A percentile compares a stretch with the other conserved stretches of the same genome.
Evolutionary conservation across 768 basidiomycete genomes (phyloP).

Genomic region (Hygrocybe punicea): DNA sequence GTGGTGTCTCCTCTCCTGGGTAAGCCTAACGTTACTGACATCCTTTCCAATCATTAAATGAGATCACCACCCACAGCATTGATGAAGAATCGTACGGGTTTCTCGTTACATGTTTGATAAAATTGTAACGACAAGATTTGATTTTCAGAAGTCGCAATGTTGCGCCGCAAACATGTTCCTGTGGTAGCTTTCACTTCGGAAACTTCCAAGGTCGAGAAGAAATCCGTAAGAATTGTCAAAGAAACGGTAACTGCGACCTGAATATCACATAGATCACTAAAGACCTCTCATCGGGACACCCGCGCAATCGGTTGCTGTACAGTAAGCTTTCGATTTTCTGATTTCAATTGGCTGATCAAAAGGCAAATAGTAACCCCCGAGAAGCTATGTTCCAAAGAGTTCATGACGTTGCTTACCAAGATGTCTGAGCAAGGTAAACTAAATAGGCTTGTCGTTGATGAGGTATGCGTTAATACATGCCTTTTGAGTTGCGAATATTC

Average conservation of each 20-base stretch:
- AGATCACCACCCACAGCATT: conserved; percentile 47
- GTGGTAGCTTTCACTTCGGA: conserved; percentile 69
- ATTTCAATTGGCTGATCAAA: neutral
- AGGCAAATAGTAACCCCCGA: conserved; percentile 67
- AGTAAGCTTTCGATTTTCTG: conserved; percentile 41
- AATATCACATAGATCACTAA: conserved; percentile 47
- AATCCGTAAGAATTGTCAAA: conserved; percentile 39
- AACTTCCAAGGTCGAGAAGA: conserved; percentile 50
- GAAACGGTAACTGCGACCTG: neutral
- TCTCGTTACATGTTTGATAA: neutral
- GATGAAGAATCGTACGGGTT: conserved; percentile 71
- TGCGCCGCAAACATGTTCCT: conserved; percentile 51
- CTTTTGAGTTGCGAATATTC: neutral
- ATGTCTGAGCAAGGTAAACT: conserved; percentile 56
- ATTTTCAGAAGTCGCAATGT: conserved; percentile 56
- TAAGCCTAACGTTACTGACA: conserved; percentile 28
- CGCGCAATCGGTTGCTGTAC: conserved; percentile 63
- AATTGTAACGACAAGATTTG: neutral
- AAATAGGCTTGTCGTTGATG: conserved; percentile 76
- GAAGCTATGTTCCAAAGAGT: conserved; percentile 54
- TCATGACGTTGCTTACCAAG: conserved; percentile 47
- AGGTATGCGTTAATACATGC: conserved; percentile 43
- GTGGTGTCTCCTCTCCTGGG: conserved; percentile 77
- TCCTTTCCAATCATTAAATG: neutral
- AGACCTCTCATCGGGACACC: conserved; percentile 59